phyloP scores from a whole-genome alignment of 1,139 yeast species.

The Magnusiomyces clavatus region DNA sequence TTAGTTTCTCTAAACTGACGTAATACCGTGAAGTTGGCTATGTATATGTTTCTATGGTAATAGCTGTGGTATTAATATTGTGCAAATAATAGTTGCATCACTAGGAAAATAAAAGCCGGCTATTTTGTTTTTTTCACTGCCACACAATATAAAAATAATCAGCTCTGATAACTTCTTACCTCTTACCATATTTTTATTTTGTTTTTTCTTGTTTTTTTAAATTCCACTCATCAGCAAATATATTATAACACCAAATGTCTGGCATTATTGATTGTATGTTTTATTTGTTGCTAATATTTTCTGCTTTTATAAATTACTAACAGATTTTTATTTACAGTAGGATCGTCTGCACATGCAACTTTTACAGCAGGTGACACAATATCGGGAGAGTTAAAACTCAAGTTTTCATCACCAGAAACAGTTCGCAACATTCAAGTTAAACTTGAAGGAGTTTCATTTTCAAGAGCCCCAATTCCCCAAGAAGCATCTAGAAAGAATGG shows the following conservation, averaged over 20 bases:
- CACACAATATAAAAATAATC: too few relatives aligned
- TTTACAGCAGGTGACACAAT: slow-evolving; percentile 13
- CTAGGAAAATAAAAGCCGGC: too few relatives aligned
- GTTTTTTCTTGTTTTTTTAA: too few relatives aligned
- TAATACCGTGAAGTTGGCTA: too few relatives aligned
- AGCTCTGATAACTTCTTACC: neutral
- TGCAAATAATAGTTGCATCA: too few relatives aligned
- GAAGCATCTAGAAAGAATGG: slow-evolving; percentile 4
- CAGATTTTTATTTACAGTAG: neutral
- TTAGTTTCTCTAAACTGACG: too few relatives aligned
- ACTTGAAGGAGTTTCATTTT: slow-evolving; percentile 14
- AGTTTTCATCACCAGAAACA: slow-evolving; percentile 9
- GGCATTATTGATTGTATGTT: neutral
- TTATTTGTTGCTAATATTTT: neutral
- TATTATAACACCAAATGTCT: neutral
- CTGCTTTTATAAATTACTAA: neutral
- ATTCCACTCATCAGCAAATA: too few relatives aligned
- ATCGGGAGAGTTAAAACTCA: slow-evolving; percentile 6
- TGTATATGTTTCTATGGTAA: too few relatives aligned
- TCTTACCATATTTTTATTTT: neutral
- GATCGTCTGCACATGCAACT: slow-evolving; percentile 1
- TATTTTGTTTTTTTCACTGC: too few relatives aligned
- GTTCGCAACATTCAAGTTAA: slow-evolving; percentile 10
- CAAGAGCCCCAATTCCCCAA: slow-evolving; percentile 12
- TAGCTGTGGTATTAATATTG: too few relatives aligned